Conservation (phyloP, 176 grass and related monocot species). For the Ampelocalamus luodianensis region DNA sequence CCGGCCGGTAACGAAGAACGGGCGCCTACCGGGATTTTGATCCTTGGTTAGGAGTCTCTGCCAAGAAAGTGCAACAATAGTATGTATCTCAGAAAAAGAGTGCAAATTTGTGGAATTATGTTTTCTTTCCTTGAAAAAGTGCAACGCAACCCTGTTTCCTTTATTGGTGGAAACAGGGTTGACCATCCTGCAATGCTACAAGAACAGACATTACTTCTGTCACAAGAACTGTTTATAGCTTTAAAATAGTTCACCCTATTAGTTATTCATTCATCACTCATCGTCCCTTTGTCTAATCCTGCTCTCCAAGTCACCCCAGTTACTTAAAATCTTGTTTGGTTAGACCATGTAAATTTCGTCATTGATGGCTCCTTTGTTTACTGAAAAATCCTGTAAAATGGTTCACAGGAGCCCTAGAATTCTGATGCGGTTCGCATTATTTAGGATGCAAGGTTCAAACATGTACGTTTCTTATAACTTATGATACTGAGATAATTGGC, state of each 20-base stretch:
- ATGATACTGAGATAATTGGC: no score
- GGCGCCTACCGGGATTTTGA: no score
- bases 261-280: background rate
- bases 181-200: background rate
- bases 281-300: background rate
- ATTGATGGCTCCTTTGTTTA: background rate
- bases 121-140: no score
- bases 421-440: background rate
- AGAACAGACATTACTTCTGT: background rate
- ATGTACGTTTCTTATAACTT: background rate
- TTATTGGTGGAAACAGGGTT: background rate
- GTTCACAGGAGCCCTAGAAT: background rate
- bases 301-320: background rate
- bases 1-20: no score
- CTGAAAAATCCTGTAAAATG: background rate
- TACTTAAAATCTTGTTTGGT: background rate
- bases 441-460: background rate
- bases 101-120: background rate
- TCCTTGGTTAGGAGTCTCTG: background rate
- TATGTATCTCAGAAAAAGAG: background rate
- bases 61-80: background rate
- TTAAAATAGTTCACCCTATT: background rate
- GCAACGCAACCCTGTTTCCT: no score
- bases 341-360: background rate
- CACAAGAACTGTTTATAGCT: background rate